phyloP scores from a whole-genome alignment of 306 rosid genomes.

The Psophocarpus tetragonolobus region DNA sequence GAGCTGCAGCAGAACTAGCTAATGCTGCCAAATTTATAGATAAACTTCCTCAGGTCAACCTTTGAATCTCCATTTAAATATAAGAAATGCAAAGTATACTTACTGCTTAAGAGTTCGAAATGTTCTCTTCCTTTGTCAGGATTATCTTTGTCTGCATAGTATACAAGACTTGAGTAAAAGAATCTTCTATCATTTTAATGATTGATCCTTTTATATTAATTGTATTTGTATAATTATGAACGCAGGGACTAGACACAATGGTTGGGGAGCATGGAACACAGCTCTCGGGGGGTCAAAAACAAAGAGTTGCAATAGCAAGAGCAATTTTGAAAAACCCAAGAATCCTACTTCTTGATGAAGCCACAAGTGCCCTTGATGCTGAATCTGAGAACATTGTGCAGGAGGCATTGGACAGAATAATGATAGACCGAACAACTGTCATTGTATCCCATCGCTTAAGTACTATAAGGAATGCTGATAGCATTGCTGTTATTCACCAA shows the following conservation, averaged over 20 bases:
- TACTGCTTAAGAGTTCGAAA: background rate
- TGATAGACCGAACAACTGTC: conserved; percentile 67
- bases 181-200: background rate
- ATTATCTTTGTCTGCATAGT: background rate
- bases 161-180: background rate
- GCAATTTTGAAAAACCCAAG: conserved; percentile 73
- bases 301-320: conserved; percentile 72
- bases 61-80: background rate
- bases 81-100: background rate
- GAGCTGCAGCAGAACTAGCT: conserved; percentile 38
- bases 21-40: conserved; percentile 42
- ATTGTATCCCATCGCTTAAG: conserved; percentile 74
- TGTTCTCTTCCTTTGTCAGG: conserved; percentile 1
- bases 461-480: conserved; percentile 63
- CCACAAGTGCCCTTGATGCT: conserved; percentile 62
- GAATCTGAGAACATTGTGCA: conserved; percentile 71
- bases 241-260: conserved; percentile 66
- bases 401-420: conserved; percentile 62
- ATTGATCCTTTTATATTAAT: background rate
- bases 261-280: conserved; percentile 76
- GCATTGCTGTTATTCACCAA: conserved; percentile 64
- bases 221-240: conserved; percentile 25
- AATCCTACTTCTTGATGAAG: conserved; percentile 70
- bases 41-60: conserved; percentile 36
- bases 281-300: conserved; percentile 71